phyloP scores from a whole-genome alignment of 441 rosid genomes.

The Erodium trifolium region DNA sequence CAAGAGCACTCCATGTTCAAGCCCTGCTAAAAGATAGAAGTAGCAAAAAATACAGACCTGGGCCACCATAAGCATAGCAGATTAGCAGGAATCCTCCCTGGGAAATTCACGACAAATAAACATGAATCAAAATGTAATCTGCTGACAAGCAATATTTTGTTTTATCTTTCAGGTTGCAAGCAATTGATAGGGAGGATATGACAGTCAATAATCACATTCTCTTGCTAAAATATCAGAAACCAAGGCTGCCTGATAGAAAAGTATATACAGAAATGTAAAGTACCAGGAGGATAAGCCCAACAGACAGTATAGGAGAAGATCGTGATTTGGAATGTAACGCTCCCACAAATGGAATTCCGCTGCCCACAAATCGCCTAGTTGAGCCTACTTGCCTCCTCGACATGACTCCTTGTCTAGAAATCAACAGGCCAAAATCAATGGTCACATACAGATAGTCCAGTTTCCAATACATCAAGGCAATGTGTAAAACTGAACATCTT shows the following conservation, averaged over 20 bases:
- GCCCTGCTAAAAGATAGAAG: background rate
- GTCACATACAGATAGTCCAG: background rate
- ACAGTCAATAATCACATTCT: background rate
- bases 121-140: background rate
- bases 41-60: slow-evolving; percentile 1
- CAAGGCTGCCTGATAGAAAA: background rate
- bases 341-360: background rate
- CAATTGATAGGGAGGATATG: too few relatives aligned
- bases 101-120: background rate
- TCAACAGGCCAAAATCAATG: background rate
- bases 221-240: background rate
- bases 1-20: background rate
- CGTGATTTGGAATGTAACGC: background rate
- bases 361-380: background rate
- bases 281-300: slow-evolving; percentile 6
- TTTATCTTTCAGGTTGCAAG: too few relatives aligned
- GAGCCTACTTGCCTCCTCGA: slow-evolving; percentile 4
- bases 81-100: slow-evolving; percentile 5
- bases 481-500: background rate
- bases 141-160: background rate
- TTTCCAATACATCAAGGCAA: background rate
- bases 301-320: slow-evolving; percentile 2
- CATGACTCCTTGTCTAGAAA: slow-evolving; percentile 3
- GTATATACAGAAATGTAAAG: background rate
- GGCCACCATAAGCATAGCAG: slow-evolving; percentile 7